These are phyloP conservation scores for Xylaria sp. DNA, from an alignment of 2,329 filamentous ascomycete genomes.

Conservation along the genomic window DNA sequence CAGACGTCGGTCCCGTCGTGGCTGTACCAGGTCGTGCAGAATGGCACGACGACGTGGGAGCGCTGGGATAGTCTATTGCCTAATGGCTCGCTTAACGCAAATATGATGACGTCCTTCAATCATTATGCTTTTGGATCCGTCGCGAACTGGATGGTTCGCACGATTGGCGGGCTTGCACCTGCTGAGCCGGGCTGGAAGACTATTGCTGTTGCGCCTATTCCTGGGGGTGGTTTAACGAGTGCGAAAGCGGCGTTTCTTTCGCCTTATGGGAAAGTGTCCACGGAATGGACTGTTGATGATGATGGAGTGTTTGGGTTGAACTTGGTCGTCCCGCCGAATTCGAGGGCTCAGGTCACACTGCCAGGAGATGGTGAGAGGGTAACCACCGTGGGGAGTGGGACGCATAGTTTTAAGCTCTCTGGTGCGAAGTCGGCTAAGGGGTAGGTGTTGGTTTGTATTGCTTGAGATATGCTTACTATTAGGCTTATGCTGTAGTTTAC, in stretches of 20 bases:
- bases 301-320: conserved; percentile 35
- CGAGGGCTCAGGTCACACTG: conserved; percentile 39
- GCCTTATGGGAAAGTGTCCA: conserved; percentile 48
- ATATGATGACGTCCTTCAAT: conserved; percentile 61
- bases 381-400: conserved; percentile 41
- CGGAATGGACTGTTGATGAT: conserved; percentile 45
- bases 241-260: conserved; percentile 47
- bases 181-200: conserved; percentile 55
- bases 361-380: conserved; percentile 32
- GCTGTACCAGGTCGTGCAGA: conserved; percentile 59
- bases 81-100: conserved; percentile 56
- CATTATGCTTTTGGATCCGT: conserved; percentile 62
- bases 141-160: conserved; percentile 58
- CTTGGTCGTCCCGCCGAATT: conserved; percentile 43
- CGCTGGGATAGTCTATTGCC: conserved; percentile 60
- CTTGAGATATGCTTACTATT: neutral
- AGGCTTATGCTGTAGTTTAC: neutral
- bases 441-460: neutral
- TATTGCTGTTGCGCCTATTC: conserved; percentile 50
- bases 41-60: conserved; percentile 61
- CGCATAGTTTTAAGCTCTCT: conserved; percentile 35
- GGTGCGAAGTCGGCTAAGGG: neutral
- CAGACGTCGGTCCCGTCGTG: conserved; percentile 58
- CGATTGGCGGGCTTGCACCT: conserved; percentile 54
- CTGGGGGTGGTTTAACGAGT: conserved; percentile 51